Evolutionary conservation across 2,329 filamentous ascomycete species (phyloP).

Genomic region (Colletotrichum sp.): DNA sequence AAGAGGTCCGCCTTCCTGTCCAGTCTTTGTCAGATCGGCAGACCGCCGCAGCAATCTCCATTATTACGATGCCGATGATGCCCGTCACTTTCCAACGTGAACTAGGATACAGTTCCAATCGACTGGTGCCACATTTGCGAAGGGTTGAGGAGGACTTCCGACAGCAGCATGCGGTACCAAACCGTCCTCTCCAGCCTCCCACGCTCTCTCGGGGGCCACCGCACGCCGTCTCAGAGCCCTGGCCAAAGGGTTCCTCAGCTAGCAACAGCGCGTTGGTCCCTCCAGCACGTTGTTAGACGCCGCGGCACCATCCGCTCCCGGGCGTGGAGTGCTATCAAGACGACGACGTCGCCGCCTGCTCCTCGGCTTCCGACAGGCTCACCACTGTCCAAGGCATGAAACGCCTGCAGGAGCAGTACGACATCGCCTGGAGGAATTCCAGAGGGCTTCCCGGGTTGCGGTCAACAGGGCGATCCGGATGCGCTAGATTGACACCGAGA

Average conservation of each 20-base stretch:
- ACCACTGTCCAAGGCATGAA: background rate
- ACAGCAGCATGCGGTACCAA: background rate
- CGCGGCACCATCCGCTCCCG: background rate
- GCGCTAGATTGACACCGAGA: background rate
- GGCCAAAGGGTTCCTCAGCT: background rate
- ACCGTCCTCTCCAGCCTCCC: background rate
- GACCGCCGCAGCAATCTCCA: background rate
- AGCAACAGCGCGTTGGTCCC: background rate
- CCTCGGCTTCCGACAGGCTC: background rate
- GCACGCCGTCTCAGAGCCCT: background rate
- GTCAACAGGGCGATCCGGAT: background rate
- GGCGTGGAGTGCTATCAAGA: background rate
- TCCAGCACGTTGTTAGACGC: background rate
- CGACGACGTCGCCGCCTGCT: background rate
- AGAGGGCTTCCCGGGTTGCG: background rate
- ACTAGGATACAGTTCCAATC: background rate
- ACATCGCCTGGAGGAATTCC: background rate
- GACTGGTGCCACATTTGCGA: background rate
- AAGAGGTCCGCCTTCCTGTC: background rate
- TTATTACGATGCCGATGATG: background rate
- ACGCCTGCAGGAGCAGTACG: background rate
- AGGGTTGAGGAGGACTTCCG: background rate
- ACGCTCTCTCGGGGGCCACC: background rate
- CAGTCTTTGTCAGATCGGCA: background rate
- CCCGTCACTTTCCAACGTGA: background rate